Evolutionary conservation across 202 grass and related monocot species (phyloP).

Genomic region (Carex sylvatica): DNA sequence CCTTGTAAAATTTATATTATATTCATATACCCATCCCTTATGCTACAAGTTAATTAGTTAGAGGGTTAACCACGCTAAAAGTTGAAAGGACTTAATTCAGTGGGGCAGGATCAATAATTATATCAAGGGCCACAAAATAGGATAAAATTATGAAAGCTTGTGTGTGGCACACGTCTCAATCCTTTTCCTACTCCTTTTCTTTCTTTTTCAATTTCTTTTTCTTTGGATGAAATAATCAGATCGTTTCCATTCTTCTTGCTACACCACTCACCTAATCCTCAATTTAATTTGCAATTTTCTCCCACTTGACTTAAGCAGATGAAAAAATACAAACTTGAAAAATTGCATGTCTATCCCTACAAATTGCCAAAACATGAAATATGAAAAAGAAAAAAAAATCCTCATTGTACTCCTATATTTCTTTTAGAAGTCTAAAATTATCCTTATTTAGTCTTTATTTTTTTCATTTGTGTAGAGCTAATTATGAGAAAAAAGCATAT

Average conservation of each 20-base stretch:
- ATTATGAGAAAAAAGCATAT: not conserved
- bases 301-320: not conserved
- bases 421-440: no score
- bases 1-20: no score
- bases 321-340: not conserved
- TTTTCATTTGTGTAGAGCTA: not conserved
- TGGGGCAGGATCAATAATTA: slow-evolving; percentile 12
- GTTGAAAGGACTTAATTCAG: not conserved
- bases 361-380: not conserved
- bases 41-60: no score
- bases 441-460: not conserved
- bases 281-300: not conserved
- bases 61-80: not conserved
- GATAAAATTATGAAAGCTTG: slow-evolving; percentile 47
- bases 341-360: not conserved
- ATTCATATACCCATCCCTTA: no score
- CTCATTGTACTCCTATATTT: not conserved
- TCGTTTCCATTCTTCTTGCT: not conserved
- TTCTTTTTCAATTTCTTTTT: not conserved
- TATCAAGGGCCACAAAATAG: not conserved
- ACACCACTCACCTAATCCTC: not conserved
- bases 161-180: slow-evolving; percentile 45
- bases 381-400: not conserved
- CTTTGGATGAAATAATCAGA: not conserved
- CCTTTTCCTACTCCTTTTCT: not conserved